Evolutionary conservation across 768 basidiomycete genomes (phyloP).

Genomic region (Plicaturopsis crispa): DNA sequence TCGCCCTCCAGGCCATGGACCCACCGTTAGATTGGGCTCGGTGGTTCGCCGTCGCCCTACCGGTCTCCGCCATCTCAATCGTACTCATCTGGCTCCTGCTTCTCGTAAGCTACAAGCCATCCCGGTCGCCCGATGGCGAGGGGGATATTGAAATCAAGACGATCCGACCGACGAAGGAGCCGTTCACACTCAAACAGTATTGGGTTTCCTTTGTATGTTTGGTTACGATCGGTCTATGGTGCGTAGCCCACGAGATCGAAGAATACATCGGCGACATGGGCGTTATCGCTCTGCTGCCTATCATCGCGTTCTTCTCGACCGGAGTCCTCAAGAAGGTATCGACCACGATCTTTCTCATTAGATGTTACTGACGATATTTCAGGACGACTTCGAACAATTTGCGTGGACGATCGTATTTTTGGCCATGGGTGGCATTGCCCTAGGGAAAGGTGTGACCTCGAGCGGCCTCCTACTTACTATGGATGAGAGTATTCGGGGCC

Average conservation of each 20-base stretch:
- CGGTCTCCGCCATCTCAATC: slow-evolving; percentile 82
- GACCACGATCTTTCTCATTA: background rate
- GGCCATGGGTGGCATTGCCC: slow-evolving; percentile 96
- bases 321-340: slow-evolving; percentile 88
- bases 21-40: slow-evolving; percentile 78
- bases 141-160: slow-evolving; percentile 78
- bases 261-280: slow-evolving; percentile 90
- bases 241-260: slow-evolving; percentile 75
- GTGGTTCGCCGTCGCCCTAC: slow-evolving; percentile 93
- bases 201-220: slow-evolving; percentile 84
- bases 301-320: slow-evolving; percentile 90
- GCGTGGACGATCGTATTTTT: slow-evolving; percentile 93
- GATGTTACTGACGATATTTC: slow-evolving; percentile 5
- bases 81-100: slow-evolving; percentile 89
- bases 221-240: slow-evolving; percentile 85
- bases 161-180: slow-evolving; percentile 77
- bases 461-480: slow-evolving; percentile 83
- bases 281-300: slow-evolving; percentile 87
- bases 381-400: slow-evolving; percentile 95
- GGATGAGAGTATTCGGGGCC: slow-evolving; percentile 49
- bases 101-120: slow-evolving; percentile 72
- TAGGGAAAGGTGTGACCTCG: slow-evolving; percentile 87
- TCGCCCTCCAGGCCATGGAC: slow-evolving; percentile 85
- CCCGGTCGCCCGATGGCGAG: slow-evolving; percentile 63
- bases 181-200: slow-evolving; percentile 79